These are phyloP conservation scores for Pinus albicaulis DNA, from an alignment of 75 land plant species.

Conservation along the genomic window DNA sequence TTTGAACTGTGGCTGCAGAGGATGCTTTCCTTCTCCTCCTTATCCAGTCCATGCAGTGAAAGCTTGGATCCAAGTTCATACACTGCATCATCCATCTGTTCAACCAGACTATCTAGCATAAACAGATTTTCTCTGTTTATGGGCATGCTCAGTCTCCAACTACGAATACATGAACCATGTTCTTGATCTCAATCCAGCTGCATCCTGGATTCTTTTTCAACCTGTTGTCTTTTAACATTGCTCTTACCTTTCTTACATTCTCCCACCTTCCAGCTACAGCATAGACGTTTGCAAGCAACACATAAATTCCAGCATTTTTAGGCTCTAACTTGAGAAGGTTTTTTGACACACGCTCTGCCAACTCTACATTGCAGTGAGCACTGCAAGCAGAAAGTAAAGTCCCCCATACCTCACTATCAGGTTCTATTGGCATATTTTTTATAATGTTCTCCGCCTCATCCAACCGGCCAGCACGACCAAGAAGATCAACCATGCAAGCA, in stretches of 20 bases:
- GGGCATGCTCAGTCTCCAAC: slow-evolving; percentile 19
- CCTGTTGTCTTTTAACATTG: slow-evolving; percentile 24
- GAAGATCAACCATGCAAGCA: slow-evolving; percentile 40
- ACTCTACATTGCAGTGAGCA: slow-evolving; percentile 21
- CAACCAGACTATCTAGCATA: slow-evolving; percentile 16
- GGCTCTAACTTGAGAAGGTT: slow-evolving; percentile 23
- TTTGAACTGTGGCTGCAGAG: no score
- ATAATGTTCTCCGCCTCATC: slow-evolving; percentile 20
- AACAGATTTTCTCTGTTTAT: slow-evolving; percentile 21
- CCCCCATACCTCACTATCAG: slow-evolving; percentile 26
- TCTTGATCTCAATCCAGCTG: slow-evolving; percentile 31
- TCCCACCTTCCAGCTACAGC: slow-evolving; percentile 35
- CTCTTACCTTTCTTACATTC: slow-evolving; percentile 34
- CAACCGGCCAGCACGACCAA: slow-evolving; percentile 33
- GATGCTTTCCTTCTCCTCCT: no score
- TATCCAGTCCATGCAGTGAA: no score
- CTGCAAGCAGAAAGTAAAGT: slow-evolving; percentile 41
- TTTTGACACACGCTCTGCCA: slow-evolving; percentile 27
- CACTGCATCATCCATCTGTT: slow-evolving; percentile 3
- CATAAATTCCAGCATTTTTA: slow-evolving; percentile 20
- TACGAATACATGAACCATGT: slow-evolving; percentile 11
- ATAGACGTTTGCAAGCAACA: slow-evolving; percentile 39
- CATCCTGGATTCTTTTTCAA: slow-evolving; percentile 32
- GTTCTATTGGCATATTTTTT: slow-evolving; percentile 17
- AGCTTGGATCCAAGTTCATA: no score